Base-by-base conservation (phyloP, 805 yeast species). In the Pichia insulana region DNA sequence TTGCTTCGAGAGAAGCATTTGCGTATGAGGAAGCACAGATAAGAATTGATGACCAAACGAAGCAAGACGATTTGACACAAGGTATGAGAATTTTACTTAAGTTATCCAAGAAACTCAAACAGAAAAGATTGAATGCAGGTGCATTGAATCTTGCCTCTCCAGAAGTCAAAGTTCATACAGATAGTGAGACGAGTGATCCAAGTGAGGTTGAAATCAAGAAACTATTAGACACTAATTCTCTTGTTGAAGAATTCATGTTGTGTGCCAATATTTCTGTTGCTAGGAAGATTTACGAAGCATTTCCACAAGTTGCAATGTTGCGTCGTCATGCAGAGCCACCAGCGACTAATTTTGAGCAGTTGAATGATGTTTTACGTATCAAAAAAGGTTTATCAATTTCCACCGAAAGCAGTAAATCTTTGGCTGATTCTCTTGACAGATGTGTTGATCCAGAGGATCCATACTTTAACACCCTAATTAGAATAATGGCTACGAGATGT, bases 271-370 rank as follows among this genome's bases (percentile, higher is more conserved):
- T 90, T 41, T 82, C 95, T 7, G 99, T 92, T 19, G 98, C 98
- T 3, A 74, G 84, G 56, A 87, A 85, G 62, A 92, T 92, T 37
- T 86, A 78, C 63, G 94, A 87, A 39, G 81, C 95, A 3, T 89
- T 81, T 59, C 98, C 98, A 5, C 98, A 92, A 62, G 89, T 96
- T 4, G 98, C 99, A 8, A 87, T 92, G 97, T 68, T 92, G 46
- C 83, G 98, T 74, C 80, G 98, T 57, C 99, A 92, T 61, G 95
- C 89, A 9, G 76, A 96, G n/a, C 98, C 99, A 16, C 97, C 97
- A 18, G 78, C 88, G 1, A 80, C 96, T 2, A 90, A 89, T 53
- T 92, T 92, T 59, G 98, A 92, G 57, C 70, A 72, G 15, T 69
- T 92, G 50, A 88, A 89, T 60, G 95, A 90, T 54, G 89, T 89